A percentile compares a stretch with the other conserved stretches of the same genome.
Evolutionary conservation across 257 asterid species (phyloP).

Genomic region (Lycium ferocissimum): DNA sequence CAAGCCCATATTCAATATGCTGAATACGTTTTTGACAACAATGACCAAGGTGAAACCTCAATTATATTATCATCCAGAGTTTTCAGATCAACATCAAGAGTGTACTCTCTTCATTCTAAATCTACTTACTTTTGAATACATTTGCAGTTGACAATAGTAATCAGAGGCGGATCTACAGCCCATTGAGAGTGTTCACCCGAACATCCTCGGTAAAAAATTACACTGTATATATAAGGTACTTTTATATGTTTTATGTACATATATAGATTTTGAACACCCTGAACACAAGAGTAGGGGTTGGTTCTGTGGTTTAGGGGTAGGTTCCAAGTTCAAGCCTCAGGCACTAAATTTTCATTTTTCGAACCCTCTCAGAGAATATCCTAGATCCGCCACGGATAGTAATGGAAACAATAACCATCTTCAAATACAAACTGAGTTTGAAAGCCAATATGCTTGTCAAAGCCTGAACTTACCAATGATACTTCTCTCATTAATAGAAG

Average conservation of each 20-base stretch:
- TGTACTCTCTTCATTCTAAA: background rate
- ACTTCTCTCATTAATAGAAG: background rate
- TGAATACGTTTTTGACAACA: background rate
- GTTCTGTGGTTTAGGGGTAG: too few relatives aligned
- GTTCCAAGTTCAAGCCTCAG: too few relatives aligned
- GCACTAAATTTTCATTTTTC: too few relatives aligned
- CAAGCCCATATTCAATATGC: background rate
- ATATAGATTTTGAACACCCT: too few relatives aligned
- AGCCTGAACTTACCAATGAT: background rate
- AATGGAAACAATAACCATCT: background rate
- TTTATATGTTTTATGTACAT: too few relatives aligned
- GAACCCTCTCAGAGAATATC: too few relatives aligned
- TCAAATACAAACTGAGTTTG: background rate
- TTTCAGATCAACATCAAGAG: background rate
- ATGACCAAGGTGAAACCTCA: background rate
- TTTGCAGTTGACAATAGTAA: background rate
- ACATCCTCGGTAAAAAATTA: too few relatives aligned
- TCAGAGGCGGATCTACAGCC: too few relatives aligned
- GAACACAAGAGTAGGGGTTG: too few relatives aligned
- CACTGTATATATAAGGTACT: too few relatives aligned
- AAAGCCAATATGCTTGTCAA: background rate
- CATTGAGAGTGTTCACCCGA: too few relatives aligned
- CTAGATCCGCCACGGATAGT: too few relatives aligned
- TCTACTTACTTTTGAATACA: background rate
- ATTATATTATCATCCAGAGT: background rate